phyloP scores from a whole-genome alignment of 169 alveolate genomes.

The Plasmodium adleri region DNA sequence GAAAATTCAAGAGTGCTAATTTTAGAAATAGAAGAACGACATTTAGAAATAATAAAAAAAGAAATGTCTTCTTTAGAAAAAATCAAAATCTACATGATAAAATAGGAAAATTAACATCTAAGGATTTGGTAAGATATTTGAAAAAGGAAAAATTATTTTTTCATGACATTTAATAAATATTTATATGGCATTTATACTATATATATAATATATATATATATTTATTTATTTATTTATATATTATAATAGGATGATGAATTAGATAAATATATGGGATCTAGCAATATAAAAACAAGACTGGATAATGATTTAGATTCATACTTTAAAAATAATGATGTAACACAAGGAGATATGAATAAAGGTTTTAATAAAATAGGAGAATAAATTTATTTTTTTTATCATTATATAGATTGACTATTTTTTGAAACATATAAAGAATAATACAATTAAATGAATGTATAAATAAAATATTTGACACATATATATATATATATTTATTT shows the following conservation, averaged over 20 bases:
- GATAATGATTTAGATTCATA: slow-evolving; percentile 72
- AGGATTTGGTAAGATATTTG: slow-evolving; percentile 40
- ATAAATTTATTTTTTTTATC: not conserved
- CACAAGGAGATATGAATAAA: slow-evolving; percentile 32
- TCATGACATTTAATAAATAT: not conserved
- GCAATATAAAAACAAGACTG: slow-evolving; percentile 56
- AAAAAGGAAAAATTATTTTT: not conserved
- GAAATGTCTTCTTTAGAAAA: slow-evolving; percentile 36
- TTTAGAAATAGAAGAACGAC: slow-evolving; percentile 32
- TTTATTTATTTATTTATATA: not conserved
- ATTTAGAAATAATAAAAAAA: slow-evolving; percentile 29
- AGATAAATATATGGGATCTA: slow-evolving; percentile 68
- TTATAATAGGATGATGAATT: slow-evolving; percentile 62
- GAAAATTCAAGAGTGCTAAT: slow-evolving; percentile 13
- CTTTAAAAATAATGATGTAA: slow-evolving; percentile 39
- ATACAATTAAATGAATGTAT: no score
- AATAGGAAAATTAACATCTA: slow-evolving; percentile 66
- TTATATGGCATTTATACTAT: not conserved
- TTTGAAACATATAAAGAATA: not conserved
- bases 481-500: no score
- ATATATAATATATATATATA: not conserved
- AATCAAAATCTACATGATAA: slow-evolving; percentile 58
- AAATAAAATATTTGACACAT: no score
- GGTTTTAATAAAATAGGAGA: slow-evolving; percentile 45
- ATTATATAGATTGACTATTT: not conserved